Base-by-base conservation (phyloP, 257 asterid genomes). In the Thymus quinquecostatus region DNA sequence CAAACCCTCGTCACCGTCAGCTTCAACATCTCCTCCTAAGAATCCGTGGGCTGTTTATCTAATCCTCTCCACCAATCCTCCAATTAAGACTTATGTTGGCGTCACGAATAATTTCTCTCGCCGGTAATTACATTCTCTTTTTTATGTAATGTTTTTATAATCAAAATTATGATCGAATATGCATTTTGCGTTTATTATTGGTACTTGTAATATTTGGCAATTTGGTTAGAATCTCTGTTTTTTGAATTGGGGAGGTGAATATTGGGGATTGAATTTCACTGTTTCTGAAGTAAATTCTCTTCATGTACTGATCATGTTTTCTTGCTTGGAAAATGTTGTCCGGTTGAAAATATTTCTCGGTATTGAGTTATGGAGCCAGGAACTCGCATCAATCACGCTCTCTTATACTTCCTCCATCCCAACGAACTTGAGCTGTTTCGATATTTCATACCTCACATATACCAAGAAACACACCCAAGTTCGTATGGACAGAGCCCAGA, bases 1-100 rank as follows among this genome's bases (percentile, higher is more conserved):
- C 6, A 57, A 75, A 14, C 56, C 71, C 62, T 71, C 86, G n/a
- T 49, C 55, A 29, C n/a, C 82, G 11, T 33, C 79, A 40, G 45
- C 43, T 66, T 78, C 86, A 60, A 66, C 14, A 65, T 66, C 82
- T 60, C 1, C 78, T 13, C 40, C 78, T 48, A 63, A 53, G 72
- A 80, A 68, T 58, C 44, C 80, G 38, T 92, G 97, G 98, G 66
- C 82, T 21, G 96, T 89, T 34, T 92, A 92, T 77, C 79, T 92
- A 56, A 92, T 88, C 70, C 82, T 92, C 71, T 92, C 98, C 61
- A 85, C 89, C 66, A 88, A 85, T 38, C 80, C 89, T 13, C 96
- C 96, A 1, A 78, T 79, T 76, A 92, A 89, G 66, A 89, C 97
- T 7, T 92, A 92, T 58, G 95, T 92, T 30, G 98, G 98, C 2